These are phyloP conservation scores for Arabis alpina DNA, from an alignment of 345 rosid species.

Conservation along the genomic window DNA sequence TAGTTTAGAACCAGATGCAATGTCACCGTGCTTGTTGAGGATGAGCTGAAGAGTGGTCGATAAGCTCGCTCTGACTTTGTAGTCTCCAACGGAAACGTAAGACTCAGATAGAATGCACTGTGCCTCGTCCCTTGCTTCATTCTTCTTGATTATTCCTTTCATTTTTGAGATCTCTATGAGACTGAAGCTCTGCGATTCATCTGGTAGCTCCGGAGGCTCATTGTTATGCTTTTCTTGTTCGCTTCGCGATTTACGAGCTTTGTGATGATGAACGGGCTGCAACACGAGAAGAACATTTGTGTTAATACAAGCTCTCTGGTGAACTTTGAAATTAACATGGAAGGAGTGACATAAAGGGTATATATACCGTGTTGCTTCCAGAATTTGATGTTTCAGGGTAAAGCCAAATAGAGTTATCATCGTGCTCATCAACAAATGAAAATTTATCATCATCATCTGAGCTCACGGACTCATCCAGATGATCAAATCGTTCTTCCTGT, in stretches of 20 bases:
- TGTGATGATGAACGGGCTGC: constrained; percentile 32
- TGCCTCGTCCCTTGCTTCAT: constrained; percentile 18
- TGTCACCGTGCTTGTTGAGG: constrained; percentile 39
- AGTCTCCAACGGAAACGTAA: constrained; percentile 43
- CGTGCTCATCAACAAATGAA: constrained; percentile 43
- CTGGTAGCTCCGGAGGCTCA: constrained; percentile 40
- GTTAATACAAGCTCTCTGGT: constrained; percentile 3
- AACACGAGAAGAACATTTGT: background rate
- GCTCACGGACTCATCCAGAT: constrained; percentile 27
- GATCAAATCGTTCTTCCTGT: constrained; percentile 27
- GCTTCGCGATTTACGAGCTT: constrained; percentile 3
- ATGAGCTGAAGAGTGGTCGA: constrained; percentile 32
- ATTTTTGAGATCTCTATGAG: constrained; percentile 28
- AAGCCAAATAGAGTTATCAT: constrained; percentile 26
- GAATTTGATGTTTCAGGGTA: constrained; percentile 35
- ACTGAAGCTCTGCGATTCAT: constrained; percentile 41
- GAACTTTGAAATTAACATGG: constrained; percentile 1
- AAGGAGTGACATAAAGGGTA: constrained; percentile 2
- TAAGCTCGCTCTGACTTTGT: constrained; percentile 37
- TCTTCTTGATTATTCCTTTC: constrained; percentile 30
- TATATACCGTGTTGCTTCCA: constrained; percentile 37
- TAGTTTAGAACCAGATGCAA: constrained; percentile 40
- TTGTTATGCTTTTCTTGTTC: constrained; percentile 27
- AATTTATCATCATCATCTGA: constrained; percentile 38
- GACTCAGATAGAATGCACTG: constrained; percentile 36